These are phyloP conservation scores for Chiua virens DNA, from an alignment of 768 basidiomycete genomes.

Conservation along the genomic window DNA sequence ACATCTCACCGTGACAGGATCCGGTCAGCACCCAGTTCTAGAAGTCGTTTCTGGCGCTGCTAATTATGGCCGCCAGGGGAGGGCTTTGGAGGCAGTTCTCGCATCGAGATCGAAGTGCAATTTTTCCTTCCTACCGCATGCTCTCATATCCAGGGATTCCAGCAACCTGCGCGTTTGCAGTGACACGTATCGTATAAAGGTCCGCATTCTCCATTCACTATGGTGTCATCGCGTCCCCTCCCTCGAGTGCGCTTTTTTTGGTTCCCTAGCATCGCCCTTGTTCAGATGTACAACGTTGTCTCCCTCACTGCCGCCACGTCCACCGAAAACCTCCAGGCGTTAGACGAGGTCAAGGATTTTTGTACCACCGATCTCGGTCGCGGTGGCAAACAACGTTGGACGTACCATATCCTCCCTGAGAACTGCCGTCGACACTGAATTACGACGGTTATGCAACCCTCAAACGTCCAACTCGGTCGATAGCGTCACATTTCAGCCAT, in stretches of 20 bases:
- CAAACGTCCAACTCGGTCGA: constrained; percentile 35
- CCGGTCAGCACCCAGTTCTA: constrained; percentile 13
- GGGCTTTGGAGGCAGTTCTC: constrained; percentile 15
- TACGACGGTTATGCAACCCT: constrained; percentile 39
- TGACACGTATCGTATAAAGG: constrained; percentile 28
- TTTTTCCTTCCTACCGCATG: constrained; percentile 12
- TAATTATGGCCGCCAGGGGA: constrained; percentile 27
- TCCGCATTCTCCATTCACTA: constrained; percentile 4
- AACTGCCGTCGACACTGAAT: constrained; percentile 38
- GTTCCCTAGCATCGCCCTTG: background rate
- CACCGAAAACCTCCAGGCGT: constrained; percentile 47
- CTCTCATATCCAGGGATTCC: constrained; percentile 11
- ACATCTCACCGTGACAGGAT: constrained; percentile 17
- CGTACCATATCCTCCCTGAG: constrained; percentile 49
- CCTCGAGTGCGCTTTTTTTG: background rate
- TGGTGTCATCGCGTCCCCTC: constrained; percentile 13
- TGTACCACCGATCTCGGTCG: constrained; percentile 53
- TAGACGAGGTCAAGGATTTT: constrained; percentile 55
- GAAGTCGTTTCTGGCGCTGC: constrained; percentile 15
- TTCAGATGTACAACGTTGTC: constrained; percentile 36
- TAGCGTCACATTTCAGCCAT: constrained; percentile 46
- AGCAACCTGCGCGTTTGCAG: background rate
- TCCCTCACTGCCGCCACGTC: constrained; percentile 45
- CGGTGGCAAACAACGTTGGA: constrained; percentile 51
- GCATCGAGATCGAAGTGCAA: constrained; percentile 8